Conservation (phyloP, 345 rosid species). For the Rhizophora apiculata region DNA sequence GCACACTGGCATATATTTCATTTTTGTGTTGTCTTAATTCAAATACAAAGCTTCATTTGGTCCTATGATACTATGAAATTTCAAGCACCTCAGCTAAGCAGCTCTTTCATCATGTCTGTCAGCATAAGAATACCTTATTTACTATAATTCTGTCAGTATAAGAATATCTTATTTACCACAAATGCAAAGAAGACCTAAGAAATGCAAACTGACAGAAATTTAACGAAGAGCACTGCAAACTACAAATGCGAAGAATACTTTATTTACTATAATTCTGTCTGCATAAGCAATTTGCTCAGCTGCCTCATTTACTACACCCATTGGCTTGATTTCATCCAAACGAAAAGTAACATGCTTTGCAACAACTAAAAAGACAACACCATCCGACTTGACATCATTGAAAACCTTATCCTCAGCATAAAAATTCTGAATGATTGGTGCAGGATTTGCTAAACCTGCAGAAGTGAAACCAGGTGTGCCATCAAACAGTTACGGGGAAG, state of each 20-base stretch:
- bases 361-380: conserved; percentile 91
- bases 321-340: conserved; percentile 78
- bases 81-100: no score
- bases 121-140: no score
- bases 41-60: no score
- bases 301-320: conserved; percentile 96
- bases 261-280: conserved; percentile 81
- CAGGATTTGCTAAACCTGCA: conserved; percentile 87
- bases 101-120: no score
- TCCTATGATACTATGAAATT: no score
- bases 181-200: neutral
- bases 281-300: conserved; percentile 97
- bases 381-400: conserved; percentile 88
- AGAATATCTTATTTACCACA: no score
- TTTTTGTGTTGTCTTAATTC: no score
- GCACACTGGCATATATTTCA: no score
- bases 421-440: conserved; percentile 97
- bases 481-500: neutral
- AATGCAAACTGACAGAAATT: neutral
- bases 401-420: conserved; percentile 83
- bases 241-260: conserved; percentile 38
- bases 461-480: conserved; percentile 4
- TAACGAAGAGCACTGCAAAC: neutral
- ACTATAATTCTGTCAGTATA: no score
- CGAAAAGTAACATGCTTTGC: conserved; percentile 88